Evolutionary conservation across 495 filamentous ascomycete species (phyloP), one percentile per base, ranked within the genome.

Genomic region (Hypoxylon crocopeplum): DNA sequence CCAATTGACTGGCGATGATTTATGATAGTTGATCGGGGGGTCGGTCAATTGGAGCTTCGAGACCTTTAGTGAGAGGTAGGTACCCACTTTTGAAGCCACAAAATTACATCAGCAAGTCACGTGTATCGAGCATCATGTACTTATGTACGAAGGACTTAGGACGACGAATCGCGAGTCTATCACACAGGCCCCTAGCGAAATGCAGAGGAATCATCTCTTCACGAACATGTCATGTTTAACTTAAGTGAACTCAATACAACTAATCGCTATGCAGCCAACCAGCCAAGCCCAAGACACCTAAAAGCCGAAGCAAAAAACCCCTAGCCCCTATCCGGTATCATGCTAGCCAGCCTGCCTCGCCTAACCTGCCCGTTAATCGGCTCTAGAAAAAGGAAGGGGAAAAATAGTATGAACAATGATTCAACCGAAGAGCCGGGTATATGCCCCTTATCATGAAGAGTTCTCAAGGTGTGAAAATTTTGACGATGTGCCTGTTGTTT

Each of bases 331-430:
- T 8, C 12, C 32, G 13, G 11, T 29, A 12, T 22, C 41, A 29
- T 8, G 22, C 41, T 34, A n/a, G 6, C 6, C 10, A 8, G 32
- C 32, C 32, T 34, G 32, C 32, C 32, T 34, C 25, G 10, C 25
- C 25, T 10, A 29, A 10, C 25, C 25, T 5, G 6, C 32, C 32
- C 6, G 12, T 7, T 7, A 34, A 5, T 29, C 25, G 5, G 25
- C 25, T 5, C 5, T 27, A 19, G n/a, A 29, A 20, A 29, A 48
- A 27, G 5, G 17, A 49, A 16, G 32, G n/a, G n/a, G n/a, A n/a
- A n/a, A n/a, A n/a, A n/a, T n/a, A 30, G 13, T 51, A 58, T 51
- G 32, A 50, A 58, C 46, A 50, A 13, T 24, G 19, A 41, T 59
- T 34, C 41, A 39, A 47, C 40, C 51, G 15, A 25, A 27, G 55